Evolutionary conservation across 495 filamentous ascomycete genomes (phyloP), one percentile per base, ranked within the genome.

Genomic region (Lasiosphaeriaceae sp.): DNA sequence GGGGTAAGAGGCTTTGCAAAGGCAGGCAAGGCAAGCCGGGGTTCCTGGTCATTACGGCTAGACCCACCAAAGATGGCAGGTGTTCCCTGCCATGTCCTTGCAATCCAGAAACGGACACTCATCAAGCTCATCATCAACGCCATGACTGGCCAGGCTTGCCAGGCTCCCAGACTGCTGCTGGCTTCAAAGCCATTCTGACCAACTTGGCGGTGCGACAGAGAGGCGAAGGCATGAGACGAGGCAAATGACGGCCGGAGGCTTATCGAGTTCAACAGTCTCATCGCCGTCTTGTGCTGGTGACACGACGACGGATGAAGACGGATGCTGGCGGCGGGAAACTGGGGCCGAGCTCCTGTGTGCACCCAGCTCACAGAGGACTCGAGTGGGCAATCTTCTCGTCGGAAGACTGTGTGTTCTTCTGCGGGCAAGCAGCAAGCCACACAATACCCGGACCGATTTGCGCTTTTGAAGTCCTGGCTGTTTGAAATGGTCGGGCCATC

Each of bases 401-500:
- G n/a, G n/a, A n/a, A n/a, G n/a, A n/a, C n/a, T n/a, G n/a, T n/a
- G n/a, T n/a, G n/a, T n/a, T n/a, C n/a, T n/a, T 34, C 29, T 50
- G 47, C 22, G 14, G 46, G 46, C 21, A 48, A 45, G 43, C 43
- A 21, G n/a, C 47, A 29, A 50, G 39, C 39, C 39, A 43, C 39
- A 43, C 39, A 43, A 43, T 43, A 43, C 39, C 45, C 45, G 47
- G 22, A 43, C 12, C 47, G 54, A 54, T 56, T 52, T 47, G 11
- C 21, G n/a, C 26, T 47, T 48, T 34, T 49, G 53, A 47, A 31
- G 53, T 59, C 34, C 48, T 26, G 45, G 17, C 11, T 46, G 61
- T 59, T 56, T 59, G 61, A 59, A 50, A 21, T 34, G 23, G 26
- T 44, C 61, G 54, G 49, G 44, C 49, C 57, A 63, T 56, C 49